Evolutionary conservation across 169 alveolate genomes (phyloP), one percentile per base, ranked within the genome.

Genomic region (Perkinsus chesapeaki): DNA sequence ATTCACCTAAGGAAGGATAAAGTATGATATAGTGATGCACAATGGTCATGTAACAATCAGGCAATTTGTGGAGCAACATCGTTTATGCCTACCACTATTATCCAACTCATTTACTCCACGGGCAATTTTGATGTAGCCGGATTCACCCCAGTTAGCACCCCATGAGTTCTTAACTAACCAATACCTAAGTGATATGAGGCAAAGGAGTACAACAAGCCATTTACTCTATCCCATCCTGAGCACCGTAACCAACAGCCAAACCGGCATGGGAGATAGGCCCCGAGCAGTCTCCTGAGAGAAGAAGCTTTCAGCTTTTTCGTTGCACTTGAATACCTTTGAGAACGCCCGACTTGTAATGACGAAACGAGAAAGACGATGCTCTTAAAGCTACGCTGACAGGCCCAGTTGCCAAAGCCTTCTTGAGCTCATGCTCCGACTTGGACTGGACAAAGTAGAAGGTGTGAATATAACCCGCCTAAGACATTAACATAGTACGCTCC

Each of bases 81-180:
- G n/a, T n/a, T n/a, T n/a, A n/a, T n/a, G n/a, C n/a, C n/a, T n/a
- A n/a, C 60, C 60, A 43, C 60, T 16, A 5, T 43, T 43, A 43
- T 16, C 60, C 60, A 94, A 39, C 43, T 48, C 96, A 91, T 91
- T 93, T 10, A 91, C 96, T 19, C 97, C 97, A 7, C 97, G 73
- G 0, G 92, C 93, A 20, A 98, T 94, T 72, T 97, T 96, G 94
- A 97, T 94, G 95, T 95, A 97, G 39, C 99, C 99, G 16, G 92
- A 19, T 82, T 95, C 97, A 27, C 99, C 99, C 99, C 99, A 98
- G 27, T 48, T 19, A 5, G 96, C 92, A 19, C 99, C 98, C 99
- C 99, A 98, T 12, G 99, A 97, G 96, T 98, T 98, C 94, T 97
- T 96, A 5, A 96, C 98, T 47, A 97, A 95, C 98, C 98, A 98